Conservation (phyloP, 164 flowering plant species). For the Santalum album region DNA sequence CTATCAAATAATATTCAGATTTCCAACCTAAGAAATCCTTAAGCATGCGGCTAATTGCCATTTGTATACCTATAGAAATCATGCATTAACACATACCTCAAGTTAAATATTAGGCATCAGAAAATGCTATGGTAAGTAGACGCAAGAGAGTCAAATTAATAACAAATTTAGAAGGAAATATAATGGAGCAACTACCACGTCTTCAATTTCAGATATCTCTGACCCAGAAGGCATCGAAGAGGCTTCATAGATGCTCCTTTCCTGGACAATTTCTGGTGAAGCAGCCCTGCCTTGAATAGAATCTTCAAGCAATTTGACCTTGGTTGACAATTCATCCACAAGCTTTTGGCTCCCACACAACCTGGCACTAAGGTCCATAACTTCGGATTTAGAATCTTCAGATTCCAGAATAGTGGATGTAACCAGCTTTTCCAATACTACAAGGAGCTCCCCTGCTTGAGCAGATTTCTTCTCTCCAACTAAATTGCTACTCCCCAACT, state of each 20-base stretch:
- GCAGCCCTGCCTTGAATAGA: slow-evolving; percentile 31
- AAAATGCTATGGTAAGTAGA: background rate
- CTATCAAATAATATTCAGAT: too few species aligned
- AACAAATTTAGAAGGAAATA: background rate
- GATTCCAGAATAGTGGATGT: slow-evolving; percentile 33
- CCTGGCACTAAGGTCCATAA: slow-evolving; percentile 45
- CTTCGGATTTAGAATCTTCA: slow-evolving; percentile 47
- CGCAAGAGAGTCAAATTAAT: background rate
- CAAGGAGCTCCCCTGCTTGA: slow-evolving; percentile 28
- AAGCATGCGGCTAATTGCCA: too few species aligned
- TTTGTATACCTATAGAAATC: too few species aligned
- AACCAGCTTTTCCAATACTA: slow-evolving; percentile 44
- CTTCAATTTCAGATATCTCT: slow-evolving; percentile 92
- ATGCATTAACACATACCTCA: background rate
- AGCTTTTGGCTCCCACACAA: slow-evolving; percentile 47
- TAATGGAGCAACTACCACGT: slow-evolving; percentile 34
- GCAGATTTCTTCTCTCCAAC: slow-evolving; percentile 31
- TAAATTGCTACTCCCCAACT: slow-evolving; percentile 42
- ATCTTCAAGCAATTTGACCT: slow-evolving; percentile 59
- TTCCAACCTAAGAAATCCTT: too few species aligned
- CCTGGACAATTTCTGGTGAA: slow-evolving; percentile 42
- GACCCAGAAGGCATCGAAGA: slow-evolving; percentile 47
- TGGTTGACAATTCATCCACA: slow-evolving; percentile 59
- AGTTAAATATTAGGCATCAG: background rate
- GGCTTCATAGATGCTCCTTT: slow-evolving; percentile 55